Evolutionary conservation across 2,329 filamentous ascomycete species (phyloP).

Genomic region (Microsporum audouinii): DNA sequence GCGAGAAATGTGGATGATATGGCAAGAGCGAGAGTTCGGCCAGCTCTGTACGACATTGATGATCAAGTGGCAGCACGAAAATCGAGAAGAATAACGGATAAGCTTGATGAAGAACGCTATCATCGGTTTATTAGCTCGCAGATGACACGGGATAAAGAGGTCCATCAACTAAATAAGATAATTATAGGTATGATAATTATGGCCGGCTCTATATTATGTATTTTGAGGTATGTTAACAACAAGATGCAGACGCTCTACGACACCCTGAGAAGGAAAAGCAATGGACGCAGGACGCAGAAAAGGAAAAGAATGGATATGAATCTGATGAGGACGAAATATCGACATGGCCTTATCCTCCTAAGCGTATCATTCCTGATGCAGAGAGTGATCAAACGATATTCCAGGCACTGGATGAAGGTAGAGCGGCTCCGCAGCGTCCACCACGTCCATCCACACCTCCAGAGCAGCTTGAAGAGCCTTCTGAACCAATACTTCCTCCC

Average conservation of each 20-base stretch:
- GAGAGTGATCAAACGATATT: not conserved
- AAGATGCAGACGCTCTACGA: not conserved
- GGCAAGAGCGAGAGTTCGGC: conserved; percentile 38
- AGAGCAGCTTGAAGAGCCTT: not conserved
- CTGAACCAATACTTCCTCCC: not conserved
- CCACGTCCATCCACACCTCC: not conserved
- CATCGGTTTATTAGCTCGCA: not conserved
- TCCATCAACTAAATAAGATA: conserved; percentile 2
- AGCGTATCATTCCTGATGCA: not conserved
- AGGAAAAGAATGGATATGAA: not conserved
- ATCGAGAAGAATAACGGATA: conserved; percentile 5
- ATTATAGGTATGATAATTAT: conserved; percentile 6
- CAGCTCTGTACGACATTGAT: conserved; percentile 9
- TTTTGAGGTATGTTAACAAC: not conserved
- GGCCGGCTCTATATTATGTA: not conserved
- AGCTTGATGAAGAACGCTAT: conserved; percentile 8
- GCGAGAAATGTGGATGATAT: conserved; percentile 63
- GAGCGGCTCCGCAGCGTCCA: no score
- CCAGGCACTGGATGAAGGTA: not conserved
- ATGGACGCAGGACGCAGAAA: not conserved
- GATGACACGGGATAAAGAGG: conserved; percentile 8
- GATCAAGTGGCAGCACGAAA: conserved; percentile 4
- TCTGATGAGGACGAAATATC: not conserved
- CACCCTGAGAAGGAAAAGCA: not conserved
- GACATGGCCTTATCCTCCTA: not conserved